Base-by-base conservation (phyloP, 1,284 basidiomycete species). In the Mycena sp. region DNA sequence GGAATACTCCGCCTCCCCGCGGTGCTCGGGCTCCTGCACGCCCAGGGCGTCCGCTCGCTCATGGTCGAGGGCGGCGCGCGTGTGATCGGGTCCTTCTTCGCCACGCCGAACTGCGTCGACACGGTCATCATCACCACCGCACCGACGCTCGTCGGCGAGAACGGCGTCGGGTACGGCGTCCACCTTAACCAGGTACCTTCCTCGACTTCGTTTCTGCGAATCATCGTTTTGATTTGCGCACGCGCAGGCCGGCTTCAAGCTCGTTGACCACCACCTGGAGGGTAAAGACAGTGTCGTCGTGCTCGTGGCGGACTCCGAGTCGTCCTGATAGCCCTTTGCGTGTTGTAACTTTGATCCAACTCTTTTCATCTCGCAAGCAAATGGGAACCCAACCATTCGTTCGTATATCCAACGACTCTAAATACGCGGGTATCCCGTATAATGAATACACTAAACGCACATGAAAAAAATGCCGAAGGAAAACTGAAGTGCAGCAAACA, bases 51-150 rank as follows among this genome's bases (percentile, higher is more conserved):
- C 61, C 77, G 78, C 9, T 90, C 90, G 4, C 80, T 98, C 55
- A 99, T 99, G 97, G 91, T 98, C 11, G 97, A 99, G 80, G 97
- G 97, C 54, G 97, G 97, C 17, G 92, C 94, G 4, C 78, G 81
- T 5, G 84, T 99, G 62, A 95, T 99, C 60, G 82, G 85, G 17
- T 88, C 92, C 2, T 95, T 97, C 77, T 79, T 98, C 21, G 71
- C 75, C 1, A 77, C 78, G 44, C 57, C 61, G 50, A 65, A 59
- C 35, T 65, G 57, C 65, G 83, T 96, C 4, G 91, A 97, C 73
- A 82, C 83, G 25, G 76, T 97, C 32, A 85, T 98, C 46, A 79
- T 97, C 40, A 98, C 95, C 3, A 85, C 94, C 28, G 91, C 95
- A 5, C 96, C 96, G 0, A 85, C 80, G 23, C 78, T 95, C 37